A percentile compares a stretch with the other conserved stretches of the same genome.
phyloP scores from a whole-genome alignment of 192 early-diverging fungal genomes.

The Coemansia asiatica region DNA sequence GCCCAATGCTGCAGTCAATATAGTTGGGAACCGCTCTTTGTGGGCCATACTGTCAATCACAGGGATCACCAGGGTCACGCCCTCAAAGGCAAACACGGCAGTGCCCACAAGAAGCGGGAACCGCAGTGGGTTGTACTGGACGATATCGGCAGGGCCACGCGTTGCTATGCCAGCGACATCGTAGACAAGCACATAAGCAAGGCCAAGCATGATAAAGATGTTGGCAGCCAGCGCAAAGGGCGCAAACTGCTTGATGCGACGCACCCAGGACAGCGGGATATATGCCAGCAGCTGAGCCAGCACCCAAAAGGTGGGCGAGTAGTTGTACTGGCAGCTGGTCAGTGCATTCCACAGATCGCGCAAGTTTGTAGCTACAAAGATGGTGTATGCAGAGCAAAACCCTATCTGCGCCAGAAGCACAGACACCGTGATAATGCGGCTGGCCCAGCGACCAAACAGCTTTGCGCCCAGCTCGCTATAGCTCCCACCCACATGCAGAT shows the following conservation, averaged over 20 bases:
- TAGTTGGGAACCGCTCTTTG: constrained; percentile 76
- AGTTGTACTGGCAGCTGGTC: constrained; percentile 62
- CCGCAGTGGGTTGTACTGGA: constrained; percentile 71
- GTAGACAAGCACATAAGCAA: constrained; percentile 80
- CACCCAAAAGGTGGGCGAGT: constrained; percentile 74
- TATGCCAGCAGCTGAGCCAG: constrained; percentile 72
- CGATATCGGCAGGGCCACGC: constrained; percentile 61
- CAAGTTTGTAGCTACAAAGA: constrained; percentile 84
- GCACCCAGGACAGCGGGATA: constrained; percentile 85
- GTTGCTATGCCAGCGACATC: constrained; percentile 56
- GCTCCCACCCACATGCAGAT: constrained; percentile 58
- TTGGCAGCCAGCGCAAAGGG: constrained; percentile 87
- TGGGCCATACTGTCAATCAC: constrained; percentile 81
- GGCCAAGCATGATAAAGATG: constrained; percentile 85
- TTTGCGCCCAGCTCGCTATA: constrained; percentile 66
- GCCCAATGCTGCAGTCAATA: constrained; percentile 73
- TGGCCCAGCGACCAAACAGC: constrained; percentile 62
- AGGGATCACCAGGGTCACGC: constrained; percentile 79
- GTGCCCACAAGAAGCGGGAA: constrained; percentile 92
- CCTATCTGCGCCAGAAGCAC: constrained; percentile 76
- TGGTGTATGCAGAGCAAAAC: constrained; percentile 86
- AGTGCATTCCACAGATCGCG: constrained; percentile 66
- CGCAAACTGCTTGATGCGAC: constrained; percentile 86
- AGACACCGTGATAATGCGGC: constrained; percentile 61
- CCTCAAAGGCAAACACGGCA: constrained; percentile 88